Percentiles rank a stretch among this genome's conserved stretches.
These are phyloP conservation scores for Emmonsia crescens DNA, from an alignment of 2,329 filamentous ascomycete genomes.

Conservation along the genomic window DNA sequence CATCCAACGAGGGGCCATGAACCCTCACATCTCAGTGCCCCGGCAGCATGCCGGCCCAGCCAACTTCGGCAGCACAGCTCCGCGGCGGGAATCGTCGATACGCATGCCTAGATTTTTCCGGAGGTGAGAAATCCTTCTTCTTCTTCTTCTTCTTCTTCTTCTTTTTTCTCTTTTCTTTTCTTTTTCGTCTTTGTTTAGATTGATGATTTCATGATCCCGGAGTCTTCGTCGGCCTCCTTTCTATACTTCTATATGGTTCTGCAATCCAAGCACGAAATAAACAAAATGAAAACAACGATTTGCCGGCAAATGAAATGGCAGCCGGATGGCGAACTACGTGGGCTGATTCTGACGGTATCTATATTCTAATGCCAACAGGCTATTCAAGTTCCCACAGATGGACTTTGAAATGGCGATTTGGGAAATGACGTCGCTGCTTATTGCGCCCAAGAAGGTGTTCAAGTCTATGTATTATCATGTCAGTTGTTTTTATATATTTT, in stretches of 20 bases:
- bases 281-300: not conserved
- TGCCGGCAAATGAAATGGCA: constrained; percentile 6
- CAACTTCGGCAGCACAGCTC: constrained; percentile 42
- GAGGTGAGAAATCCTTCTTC: constrained; percentile 29
- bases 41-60: constrained; percentile 45
- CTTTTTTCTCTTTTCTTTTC: not conserved
- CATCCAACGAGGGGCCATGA: constrained; percentile 34
- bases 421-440: constrained; percentile 59
- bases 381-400: constrained; percentile 65
- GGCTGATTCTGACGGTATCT: not conserved
- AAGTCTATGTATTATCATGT: constrained; percentile 61
- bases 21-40: constrained; percentile 50
- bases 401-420: constrained; percentile 64
- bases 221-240: too few relatives aligned
- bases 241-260: too few relatives aligned
- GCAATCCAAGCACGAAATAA: too few relatives aligned
- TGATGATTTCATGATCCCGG: not conserved
- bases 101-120: constrained; percentile 59
- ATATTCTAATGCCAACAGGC: constrained; percentile 23
- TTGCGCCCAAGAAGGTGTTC: constrained; percentile 61
- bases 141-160: not conserved
- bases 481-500: constrained; percentile 18
- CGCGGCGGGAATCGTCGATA: constrained; percentile 41
- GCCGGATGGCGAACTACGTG: not conserved
- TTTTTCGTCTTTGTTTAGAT: not conserved